Evolutionary conservation across 140 eudicot species (phyloP).

Genomic region (Oenanthe javanica): DNA sequence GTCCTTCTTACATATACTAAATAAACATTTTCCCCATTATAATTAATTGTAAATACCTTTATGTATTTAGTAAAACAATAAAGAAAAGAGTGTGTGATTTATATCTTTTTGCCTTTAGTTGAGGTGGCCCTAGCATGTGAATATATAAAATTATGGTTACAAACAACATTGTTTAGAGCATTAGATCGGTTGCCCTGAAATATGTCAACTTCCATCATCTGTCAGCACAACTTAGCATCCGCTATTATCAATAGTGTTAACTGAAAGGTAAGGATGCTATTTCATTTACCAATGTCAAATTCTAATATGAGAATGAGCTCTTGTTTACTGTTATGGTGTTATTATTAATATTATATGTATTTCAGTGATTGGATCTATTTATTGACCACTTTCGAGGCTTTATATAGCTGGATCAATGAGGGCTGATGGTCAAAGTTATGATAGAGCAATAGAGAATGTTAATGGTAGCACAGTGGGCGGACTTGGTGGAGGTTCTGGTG

Average conservation of each 20-base stretch:
- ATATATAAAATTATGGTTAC: background rate
- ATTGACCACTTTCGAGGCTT: conserved; percentile 74
- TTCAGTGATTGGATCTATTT: conserved; percentile 70
- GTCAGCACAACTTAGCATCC: background rate
- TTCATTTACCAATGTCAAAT: background rate
- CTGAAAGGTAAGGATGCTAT: background rate
- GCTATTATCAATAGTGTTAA: background rate
- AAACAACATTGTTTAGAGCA: background rate
- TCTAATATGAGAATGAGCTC: background rate
- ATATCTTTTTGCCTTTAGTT: background rate
- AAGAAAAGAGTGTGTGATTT: background rate
- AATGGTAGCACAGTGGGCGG: conserved; percentile 58
- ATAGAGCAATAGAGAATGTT: conserved; percentile 31
- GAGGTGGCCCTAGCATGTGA: background rate
- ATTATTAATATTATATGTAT: background rate
- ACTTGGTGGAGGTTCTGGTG: conserved; percentile 96
- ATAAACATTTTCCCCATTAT: background rate
- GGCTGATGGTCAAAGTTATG: conserved; percentile 82
- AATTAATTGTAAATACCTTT: background rate
- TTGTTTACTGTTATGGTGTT: background rate
- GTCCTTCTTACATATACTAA: background rate
- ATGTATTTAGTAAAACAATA: background rate
- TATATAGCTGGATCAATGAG: conserved; percentile 68
- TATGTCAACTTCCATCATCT: background rate
- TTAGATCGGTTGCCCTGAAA: background rate